Percentiles rank a stretch among this genome's conserved stretches.
These are phyloP conservation scores for Extremus antarcticus DNA, from an alignment of 495 filamentous ascomycete genomes.

Conservation along the genomic window DNA sequence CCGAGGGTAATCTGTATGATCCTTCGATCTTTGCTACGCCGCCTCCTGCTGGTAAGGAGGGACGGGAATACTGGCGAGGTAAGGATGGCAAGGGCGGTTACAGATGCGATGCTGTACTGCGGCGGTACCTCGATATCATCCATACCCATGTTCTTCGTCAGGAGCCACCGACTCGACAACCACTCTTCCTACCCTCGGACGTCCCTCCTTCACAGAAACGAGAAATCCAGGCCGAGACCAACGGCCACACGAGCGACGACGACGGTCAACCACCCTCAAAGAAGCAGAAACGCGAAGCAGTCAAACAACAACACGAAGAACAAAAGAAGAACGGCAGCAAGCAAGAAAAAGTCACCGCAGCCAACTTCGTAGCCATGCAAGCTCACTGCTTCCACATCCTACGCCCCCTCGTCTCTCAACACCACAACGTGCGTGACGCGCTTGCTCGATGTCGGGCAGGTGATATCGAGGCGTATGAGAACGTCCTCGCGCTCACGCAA, in stretches of 20 bases:
- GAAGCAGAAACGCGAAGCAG: conserved; percentile 7
- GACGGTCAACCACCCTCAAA: conserved; percentile 15
- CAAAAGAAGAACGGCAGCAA: conserved; percentile 30
- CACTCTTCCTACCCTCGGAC: conserved; percentile 66
- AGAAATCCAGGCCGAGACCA: not conserved
- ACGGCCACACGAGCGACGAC: conserved; percentile 14
- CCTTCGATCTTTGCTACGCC: conserved; percentile 71
- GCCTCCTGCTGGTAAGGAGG: conserved; percentile 51
- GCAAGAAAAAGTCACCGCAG: conserved; percentile 40
- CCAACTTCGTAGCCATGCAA: conserved; percentile 77
- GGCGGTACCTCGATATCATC: conserved; percentile 84
- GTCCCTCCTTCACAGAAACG: conserved; percentile 4
- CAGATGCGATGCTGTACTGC: conserved; percentile 73
- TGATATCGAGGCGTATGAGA: conserved; percentile 62
- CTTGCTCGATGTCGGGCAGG: conserved; percentile 56
- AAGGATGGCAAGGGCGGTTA: conserved; percentile 74
- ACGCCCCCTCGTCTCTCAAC: conserved; percentile 61
- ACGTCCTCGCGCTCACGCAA: conserved; percentile 57
- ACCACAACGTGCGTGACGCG: conserved; percentile 71
- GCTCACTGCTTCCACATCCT: conserved; percentile 89
- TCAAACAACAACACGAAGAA: conserved; percentile 52
- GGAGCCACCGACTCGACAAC: conserved; percentile 50
- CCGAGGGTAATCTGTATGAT: conserved; percentile 87
- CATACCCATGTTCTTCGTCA: conserved; percentile 59
- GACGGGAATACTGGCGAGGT: conserved; percentile 74